These are phyloP conservation scores for Dittrichia graveolens DNA, from an alignment of 129 eudicot genomes.

Conservation along the genomic window DNA sequence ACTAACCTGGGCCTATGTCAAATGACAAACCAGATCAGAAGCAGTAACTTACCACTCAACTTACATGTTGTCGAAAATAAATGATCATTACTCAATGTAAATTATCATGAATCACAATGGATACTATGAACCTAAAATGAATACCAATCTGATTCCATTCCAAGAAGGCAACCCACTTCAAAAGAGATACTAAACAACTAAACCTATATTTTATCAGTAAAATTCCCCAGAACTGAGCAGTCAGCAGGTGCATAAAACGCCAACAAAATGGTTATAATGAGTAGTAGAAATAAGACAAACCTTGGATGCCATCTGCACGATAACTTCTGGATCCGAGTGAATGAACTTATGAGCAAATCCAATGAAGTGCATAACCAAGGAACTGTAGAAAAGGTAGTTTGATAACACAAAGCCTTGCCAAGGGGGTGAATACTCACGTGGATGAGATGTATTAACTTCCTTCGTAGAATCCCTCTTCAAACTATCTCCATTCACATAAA, in stretches of 20 bases:
- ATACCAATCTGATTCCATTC: not conserved
- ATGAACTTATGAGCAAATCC: conserved; percentile 96
- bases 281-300: conserved; percentile 43
- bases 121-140: not conserved
- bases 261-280: not conserved
- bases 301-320: conserved; percentile 86
- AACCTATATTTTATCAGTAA: not conserved
- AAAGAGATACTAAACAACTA: not conserved
- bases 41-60: not conserved
- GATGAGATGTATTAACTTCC: conserved; percentile 31
- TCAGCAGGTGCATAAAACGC: conserved; percentile 15
- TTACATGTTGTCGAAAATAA: not conserved
- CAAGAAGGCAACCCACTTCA: conserved; percentile 7
- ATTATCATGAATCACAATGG: not conserved
- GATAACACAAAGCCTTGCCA: conserved; percentile 88
- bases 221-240: conserved; percentile 1
- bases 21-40: not conserved
- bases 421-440: conserved; percentile 60
- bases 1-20: not conserved
- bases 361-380: conserved; percentile 92
- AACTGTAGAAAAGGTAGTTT: conserved; percentile 86
- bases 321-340: conserved; percentile 72
- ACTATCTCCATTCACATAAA: conserved; percentile 38
- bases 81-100: not conserved
- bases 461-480: conserved; percentile 33